These are phyloP conservation scores for Silybum marianum DNA, from an alignment of 129 eudicot species.

Conservation along the genomic window DNA sequence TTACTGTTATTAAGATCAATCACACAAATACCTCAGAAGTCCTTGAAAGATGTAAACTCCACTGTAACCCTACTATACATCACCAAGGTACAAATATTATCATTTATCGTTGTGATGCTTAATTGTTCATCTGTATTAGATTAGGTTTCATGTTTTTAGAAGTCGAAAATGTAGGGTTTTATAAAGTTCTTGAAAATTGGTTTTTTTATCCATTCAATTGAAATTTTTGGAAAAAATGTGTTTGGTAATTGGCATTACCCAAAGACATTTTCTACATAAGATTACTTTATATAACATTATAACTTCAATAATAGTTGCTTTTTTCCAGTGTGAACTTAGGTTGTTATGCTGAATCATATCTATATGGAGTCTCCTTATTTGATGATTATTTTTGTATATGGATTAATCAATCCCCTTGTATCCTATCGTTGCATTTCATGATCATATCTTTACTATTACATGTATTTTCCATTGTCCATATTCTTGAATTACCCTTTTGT, in stretches of 20 bases:
- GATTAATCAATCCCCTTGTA: neutral
- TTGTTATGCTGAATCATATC: neutral
- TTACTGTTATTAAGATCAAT: neutral
- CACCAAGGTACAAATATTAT: too few relatives aligned
- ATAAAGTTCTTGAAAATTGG: neutral
- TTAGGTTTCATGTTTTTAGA: neutral
- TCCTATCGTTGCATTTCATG: neutral
- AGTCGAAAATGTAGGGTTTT: neutral
- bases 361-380: neutral
- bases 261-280: neutral
- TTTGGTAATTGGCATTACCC: neutral
- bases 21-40: neutral
- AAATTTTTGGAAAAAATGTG: neutral
- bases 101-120: neutral
- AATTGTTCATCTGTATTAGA: neutral
- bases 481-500: conserved; percentile 9
- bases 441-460: neutral
- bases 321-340: neutral
- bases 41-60: neutral
- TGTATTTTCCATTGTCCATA: neutral
- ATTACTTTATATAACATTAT: neutral
- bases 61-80: neutral
- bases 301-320: neutral
- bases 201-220: neutral
- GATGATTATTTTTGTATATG: neutral